phyloP scores from a whole-genome alignment of 2,329 filamentous ascomycete species.

The Epichloe glyceriae region DNA sequence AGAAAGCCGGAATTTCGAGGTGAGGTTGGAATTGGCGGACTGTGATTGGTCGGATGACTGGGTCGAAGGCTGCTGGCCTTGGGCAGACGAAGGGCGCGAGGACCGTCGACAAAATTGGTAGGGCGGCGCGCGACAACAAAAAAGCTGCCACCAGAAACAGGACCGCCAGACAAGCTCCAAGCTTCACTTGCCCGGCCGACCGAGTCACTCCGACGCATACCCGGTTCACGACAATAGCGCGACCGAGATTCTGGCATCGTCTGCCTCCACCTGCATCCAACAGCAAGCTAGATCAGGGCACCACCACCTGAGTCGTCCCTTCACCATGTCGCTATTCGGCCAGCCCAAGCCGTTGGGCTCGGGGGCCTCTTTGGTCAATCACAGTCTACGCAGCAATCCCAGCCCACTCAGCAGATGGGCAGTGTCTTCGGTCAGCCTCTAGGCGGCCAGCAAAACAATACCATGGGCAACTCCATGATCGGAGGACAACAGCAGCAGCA shows the following conservation, averaged over 20 bases:
- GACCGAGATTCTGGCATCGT: not conserved
- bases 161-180: not conserved
- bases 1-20: constrained; percentile 14
- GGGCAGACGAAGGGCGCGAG: constrained; percentile 5
- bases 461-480: constrained; percentile 18
- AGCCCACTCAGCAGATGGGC: constrained; percentile 14
- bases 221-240: not conserved
- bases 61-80: constrained; percentile 17
- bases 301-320: not conserved
- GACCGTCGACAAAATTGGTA: not conserved
- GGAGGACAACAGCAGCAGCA: constrained; percentile 17
- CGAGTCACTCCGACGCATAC: not conserved
- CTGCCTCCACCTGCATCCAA: not conserved
- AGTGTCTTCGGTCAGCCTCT: constrained; percentile 19
- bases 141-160: not conserved
- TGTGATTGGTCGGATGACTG: constrained; percentile 22
- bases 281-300: constrained; percentile 5
- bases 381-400: constrained; percentile 20
- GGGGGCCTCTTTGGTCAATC: constrained; percentile 26
- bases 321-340: constrained; percentile 27
- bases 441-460: constrained; percentile 24
- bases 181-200: not conserved
- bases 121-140: constrained; percentile 5
- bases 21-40: constrained; percentile 26
- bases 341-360: constrained; percentile 22